Conservation (phyloP, 805 yeast genomes). For the Maudiozyma serrabonitensis region DNA sequence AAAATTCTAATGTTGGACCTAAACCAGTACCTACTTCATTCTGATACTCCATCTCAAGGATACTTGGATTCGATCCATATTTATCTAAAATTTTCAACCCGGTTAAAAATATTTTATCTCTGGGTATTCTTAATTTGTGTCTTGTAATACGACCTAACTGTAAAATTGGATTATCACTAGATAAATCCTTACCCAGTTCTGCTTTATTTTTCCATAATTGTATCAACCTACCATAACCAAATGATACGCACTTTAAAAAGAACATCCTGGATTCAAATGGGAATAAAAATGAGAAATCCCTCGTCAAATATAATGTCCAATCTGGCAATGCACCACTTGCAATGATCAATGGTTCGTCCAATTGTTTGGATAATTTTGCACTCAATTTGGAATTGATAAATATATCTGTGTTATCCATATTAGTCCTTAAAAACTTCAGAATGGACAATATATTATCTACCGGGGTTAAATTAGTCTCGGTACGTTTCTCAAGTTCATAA, state of each 20-base stretch:
- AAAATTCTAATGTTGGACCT: constrained; percentile 94
- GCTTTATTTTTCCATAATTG: constrained; percentile 61
- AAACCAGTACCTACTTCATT: constrained; percentile 94
- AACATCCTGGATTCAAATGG: constrained; percentile 74
- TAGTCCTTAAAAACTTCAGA: constrained; percentile 37
- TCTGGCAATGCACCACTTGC: constrained; percentile 79
- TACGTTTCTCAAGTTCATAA: neutral
- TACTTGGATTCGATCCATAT: constrained; percentile 71
- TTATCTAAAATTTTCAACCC: constrained; percentile 69
- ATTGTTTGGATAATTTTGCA: constrained; percentile 75
- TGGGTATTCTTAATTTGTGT: constrained; percentile 68
- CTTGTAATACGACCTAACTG: constrained; percentile 68
- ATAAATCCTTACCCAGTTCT: constrained; percentile 29
- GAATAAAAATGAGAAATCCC: constrained; percentile 68
- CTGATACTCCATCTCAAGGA: constrained; percentile 76
- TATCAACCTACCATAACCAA: constrained; percentile 78
- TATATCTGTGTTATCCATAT: constrained; percentile 14
- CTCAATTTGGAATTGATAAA: constrained; percentile 75
- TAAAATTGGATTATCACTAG: constrained; percentile 19
- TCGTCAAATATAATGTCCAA: constrained; percentile 72
- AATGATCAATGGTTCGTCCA: constrained; percentile 82
- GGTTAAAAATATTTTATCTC: constrained; percentile 61
- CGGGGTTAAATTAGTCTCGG: neutral
- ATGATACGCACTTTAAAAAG: constrained; percentile 78
- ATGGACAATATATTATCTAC: constrained; percentile 35